Evolutionary conservation across 2,329 filamentous ascomycete species (phyloP).

Genomic region (Diaporthe batatas): DNA sequence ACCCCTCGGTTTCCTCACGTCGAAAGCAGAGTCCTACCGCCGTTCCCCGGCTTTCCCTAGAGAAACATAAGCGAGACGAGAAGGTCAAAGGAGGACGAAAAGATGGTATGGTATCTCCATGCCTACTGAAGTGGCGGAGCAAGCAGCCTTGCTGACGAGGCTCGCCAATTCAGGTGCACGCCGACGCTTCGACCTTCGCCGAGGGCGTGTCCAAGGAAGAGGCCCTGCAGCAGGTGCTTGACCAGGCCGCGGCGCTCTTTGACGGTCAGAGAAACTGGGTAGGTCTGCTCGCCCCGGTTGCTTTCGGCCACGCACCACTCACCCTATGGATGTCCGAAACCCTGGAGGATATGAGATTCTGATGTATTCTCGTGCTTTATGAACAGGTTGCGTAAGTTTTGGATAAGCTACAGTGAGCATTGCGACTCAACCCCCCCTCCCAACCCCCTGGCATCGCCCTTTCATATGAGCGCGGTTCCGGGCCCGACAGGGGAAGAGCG

Average conservation of each 20-base stretch:
- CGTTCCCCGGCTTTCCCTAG: too few species aligned
- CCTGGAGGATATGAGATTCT: not conserved
- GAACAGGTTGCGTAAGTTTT: slow-evolving; percentile 6
- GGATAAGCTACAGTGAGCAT: slow-evolving; percentile 13
- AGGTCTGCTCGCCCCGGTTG: slow-evolving; percentile 45
- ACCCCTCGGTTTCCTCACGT: not conserved
- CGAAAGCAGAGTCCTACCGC: not conserved
- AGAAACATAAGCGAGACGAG: not conserved
- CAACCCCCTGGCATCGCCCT: too few species aligned
- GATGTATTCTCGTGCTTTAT: not conserved
- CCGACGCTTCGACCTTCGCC: slow-evolving; percentile 81
- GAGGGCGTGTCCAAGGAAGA: slow-evolving; percentile 76
- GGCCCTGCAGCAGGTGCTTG: slow-evolving; percentile 80
- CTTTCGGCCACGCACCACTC: not conserved
- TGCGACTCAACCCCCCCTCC: slow-evolving; percentile 2
- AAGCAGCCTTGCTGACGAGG: not conserved
- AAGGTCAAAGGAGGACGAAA: not conserved
- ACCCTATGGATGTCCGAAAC: not conserved
- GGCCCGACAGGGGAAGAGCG: not conserved
- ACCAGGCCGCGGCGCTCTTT: slow-evolving; percentile 78
- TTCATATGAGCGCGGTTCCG: not conserved
- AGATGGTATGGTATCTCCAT: slow-evolving; percentile 8
- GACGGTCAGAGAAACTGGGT: slow-evolving; percentile 86
- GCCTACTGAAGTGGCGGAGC: not conserved
- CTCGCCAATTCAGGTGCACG: slow-evolving; percentile 71